Evolutionary conservation across 2,329 filamentous ascomycete species (phyloP).

Genomic region (Zopfia rhizophila): DNA sequence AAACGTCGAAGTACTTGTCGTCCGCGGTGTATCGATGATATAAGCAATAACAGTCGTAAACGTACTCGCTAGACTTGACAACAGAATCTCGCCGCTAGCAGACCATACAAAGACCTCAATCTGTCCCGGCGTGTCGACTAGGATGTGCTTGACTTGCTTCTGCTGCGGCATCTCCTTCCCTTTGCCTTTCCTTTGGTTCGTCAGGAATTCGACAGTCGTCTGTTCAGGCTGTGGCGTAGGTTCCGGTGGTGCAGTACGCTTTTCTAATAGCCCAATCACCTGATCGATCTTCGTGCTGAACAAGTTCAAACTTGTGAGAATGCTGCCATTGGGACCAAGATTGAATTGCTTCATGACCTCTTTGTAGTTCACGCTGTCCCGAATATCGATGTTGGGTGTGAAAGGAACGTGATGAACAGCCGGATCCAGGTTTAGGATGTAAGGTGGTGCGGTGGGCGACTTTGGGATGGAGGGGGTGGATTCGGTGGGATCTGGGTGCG

Average conservation of each 20-base stretch:
- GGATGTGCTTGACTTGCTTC: conserved; percentile 76
- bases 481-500: conserved; percentile 66
- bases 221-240: conserved; percentile 38
- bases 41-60: conserved; percentile 98
- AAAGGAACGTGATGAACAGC: conserved; percentile 94
- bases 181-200: conserved; percentile 27
- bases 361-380: conserved; percentile 98
- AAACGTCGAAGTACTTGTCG: conserved; percentile 92
- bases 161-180: conserved; percentile 54
- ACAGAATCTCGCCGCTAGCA: conserved; percentile 90
- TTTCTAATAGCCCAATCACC: conserved; percentile 88
- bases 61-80: conserved; percentile 90
- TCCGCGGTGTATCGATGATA: conserved; percentile 95
- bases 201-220: conserved; percentile 49
- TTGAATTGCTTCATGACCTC: conserved; percentile 99
- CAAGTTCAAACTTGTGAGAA: conserved; percentile 92
- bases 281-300: conserved; percentile 99
- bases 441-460: conserved; percentile 69
- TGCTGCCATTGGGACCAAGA: conserved; percentile 94
- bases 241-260: conserved; percentile 73
- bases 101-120: conserved; percentile 99
- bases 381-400: conserved; percentile 97
- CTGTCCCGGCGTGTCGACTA: conserved; percentile 96
- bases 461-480: conserved; percentile 43
- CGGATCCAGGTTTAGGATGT: conserved; percentile 96